Evolutionary conservation across 306 rosid genomes (phyloP), one percentile per base, ranked within the genome.

Genomic region (Rosa rugosa): DNA sequence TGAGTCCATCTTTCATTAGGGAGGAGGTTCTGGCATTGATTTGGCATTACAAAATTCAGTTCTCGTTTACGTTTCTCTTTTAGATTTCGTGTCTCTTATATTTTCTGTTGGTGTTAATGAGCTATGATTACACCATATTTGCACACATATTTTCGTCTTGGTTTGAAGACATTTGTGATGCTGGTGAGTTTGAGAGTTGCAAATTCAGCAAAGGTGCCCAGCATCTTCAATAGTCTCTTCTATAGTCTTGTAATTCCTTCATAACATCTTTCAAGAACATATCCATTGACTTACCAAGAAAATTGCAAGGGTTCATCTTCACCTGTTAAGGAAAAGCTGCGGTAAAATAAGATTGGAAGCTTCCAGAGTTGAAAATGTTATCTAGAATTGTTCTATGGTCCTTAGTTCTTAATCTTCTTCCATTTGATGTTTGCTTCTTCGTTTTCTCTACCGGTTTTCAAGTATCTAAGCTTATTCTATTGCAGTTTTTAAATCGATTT

Each of bases 1-100:
- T 23, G 69, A 41, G 41, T 67, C 69, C 77, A 57, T 74, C 77
- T 74, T 67, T 74, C 41, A 41, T n/a, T 56, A 31, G 14, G 38
- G 40, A 12, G 68, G 77, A 74, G 41, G 12, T 74, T 40, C 41
- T 57, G 77, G 64, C 18, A 38, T 73, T 40, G 50, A 40, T 47
- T 72, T 73, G 77, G 22, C 66, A 36, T 73, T 73, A 38, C 6
- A 4, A 56, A n/a, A 12, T 73, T 38, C 22, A 40, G 53, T 41
- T 73, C 49, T 59, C 0, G 27, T 51, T 16, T 50, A 34, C 20
- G 44, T 50, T 49, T 71, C 75, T 72, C 53, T 72, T 34, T 8
- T n/a, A 7, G 20, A 34, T 31, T 72, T 17, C 40, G 4, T 47
- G 2, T 9, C 16, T 9, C 23, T 6, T 45, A 4, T 3, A 2